Evolutionary conservation across 148 eudicot genomes (phyloP), one percentile per base, ranked within the genome.

Genomic region (Rhododendron simsii): DNA sequence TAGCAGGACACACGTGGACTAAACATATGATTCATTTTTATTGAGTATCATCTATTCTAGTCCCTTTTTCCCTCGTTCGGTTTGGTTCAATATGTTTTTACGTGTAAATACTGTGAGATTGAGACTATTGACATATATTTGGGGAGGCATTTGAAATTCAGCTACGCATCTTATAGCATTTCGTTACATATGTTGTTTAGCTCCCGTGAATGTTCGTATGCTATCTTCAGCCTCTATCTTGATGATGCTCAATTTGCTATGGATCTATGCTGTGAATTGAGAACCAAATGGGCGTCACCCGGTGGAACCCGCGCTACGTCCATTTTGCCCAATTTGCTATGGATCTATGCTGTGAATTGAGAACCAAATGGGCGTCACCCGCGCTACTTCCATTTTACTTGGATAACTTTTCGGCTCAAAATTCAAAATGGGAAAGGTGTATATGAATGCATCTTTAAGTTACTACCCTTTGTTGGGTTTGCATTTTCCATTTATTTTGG

Each of bases 91-190:
- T 71, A 78, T 44, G 21, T 67, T 39, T 59, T 83, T 79, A 33
- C 84, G 35, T 88, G 88, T 83, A 85, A 10, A 86, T 86, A 83
- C 81, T 6, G 57, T 83, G 88, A 33, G 39, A 71, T 1, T 30
- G 76, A 71, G 76, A 75, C 63, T 59, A 41, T 67, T 83, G 84
- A 83, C 83, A 0, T 55, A 77, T 65, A 35, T 21, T 73, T 30
- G 88, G 80, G 83, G 44, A 83, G 57, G 78, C 67, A 67, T 83
- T 80, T 83, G 81, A 47, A 67, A 59, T 69, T 69, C 20, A 83
- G 75, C 74, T 61, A 83, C 57, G 41, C 12, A 53, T 83, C 21
- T 3, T 83, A 13, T 83, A 63, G n/a, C 23, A 1, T 65, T 83
- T 63, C 81, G 83, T 50, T 28, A 61, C 76, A 3, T 63, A 7